Base-by-base conservation (phyloP, 164 flowering plant genomes). In the Liriodendron chinense region DNA sequence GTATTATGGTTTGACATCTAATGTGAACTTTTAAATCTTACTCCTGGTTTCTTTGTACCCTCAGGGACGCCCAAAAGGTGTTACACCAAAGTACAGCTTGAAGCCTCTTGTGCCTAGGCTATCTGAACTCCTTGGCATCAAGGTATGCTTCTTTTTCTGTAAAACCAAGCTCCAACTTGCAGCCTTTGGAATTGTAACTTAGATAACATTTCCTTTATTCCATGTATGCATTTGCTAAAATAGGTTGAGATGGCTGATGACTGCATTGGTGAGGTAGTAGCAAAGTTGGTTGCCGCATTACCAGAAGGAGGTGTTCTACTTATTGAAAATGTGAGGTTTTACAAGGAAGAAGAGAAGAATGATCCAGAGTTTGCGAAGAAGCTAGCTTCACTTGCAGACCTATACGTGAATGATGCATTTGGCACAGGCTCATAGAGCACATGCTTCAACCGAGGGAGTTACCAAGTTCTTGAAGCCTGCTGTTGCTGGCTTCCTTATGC, bases 381-480 rank as follows among this genome's bases (percentile, higher is more conserved):
- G 83, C 89, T 92, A 66, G 97, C 97, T 9, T 87, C 97, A 21
- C 76, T 92, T 10, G 97, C 97, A 1, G 94, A 91, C 85, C 84
- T 92, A 2, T 92, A 84, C 79, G 97, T 92, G 47, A 92, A 92
- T 82, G 97, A 92, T 83, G 97, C 94, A 12, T 92, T 92, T 74
- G 94, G 97, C 1, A 89, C 97, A n/a, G 53, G 97, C 97, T 22
- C 97, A 92, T 74, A 89, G 97, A 80, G 94, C 97, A 65, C 94
- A 91, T 80, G 97, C 97, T 70, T 91, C 97, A 14, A 92, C 97
- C 13, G 97, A 91, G 78, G 95, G 95, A 18, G 94, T 91, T 56
- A 83, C 95, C n/a, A 88, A 91, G 53, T 89, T 84, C 86, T 85
- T 92, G 82, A 92, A 80, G 83, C 97, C 97, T 70, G 85, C 97